phyloP scores from a whole-genome alignment of 345 rosid genomes.

The Diplotaxis tenuifolia region DNA sequence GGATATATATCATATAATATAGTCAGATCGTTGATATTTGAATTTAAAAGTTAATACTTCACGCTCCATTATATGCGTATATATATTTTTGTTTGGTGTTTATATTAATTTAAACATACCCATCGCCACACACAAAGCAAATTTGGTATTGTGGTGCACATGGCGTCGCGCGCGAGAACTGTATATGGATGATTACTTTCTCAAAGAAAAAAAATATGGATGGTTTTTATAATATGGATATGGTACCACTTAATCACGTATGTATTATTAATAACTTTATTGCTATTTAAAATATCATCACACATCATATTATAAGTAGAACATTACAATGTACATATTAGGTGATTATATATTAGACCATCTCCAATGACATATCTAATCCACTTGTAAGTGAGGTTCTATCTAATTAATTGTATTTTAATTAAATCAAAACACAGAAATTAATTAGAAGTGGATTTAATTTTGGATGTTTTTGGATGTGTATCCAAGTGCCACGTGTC shows the following conservation, averaged over 20 bases:
- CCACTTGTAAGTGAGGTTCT: too few relatives aligned
- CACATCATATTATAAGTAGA: background rate
- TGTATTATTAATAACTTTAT: background rate
- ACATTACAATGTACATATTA: background rate
- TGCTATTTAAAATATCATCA: background rate
- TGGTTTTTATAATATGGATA: background rate
- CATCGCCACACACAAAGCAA: constrained; percentile 7
- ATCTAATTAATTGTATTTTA: too few relatives aligned
- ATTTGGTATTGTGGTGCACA: background rate
- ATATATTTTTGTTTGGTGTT: background rate
- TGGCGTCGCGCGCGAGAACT: background rate
- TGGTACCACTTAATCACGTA: background rate
- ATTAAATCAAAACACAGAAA: too few relatives aligned
- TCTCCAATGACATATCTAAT: too few relatives aligned
- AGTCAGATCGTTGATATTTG: background rate
- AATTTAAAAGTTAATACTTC: background rate
- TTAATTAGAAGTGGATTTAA: too few relatives aligned
- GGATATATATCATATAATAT: background rate
- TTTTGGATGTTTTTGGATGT: too few relatives aligned
- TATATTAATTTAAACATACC: constrained; percentile 5
- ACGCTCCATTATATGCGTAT: constrained; percentile 1
- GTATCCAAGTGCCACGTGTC: too few relatives aligned
- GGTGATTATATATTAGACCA: background rate
- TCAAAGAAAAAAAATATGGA: background rate
- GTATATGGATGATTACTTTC: background rate